These are phyloP conservation scores for Drechslerella coelobrocha DNA, from an alignment of 2,329 filamentous ascomycete species.

Conservation along the genomic window DNA sequence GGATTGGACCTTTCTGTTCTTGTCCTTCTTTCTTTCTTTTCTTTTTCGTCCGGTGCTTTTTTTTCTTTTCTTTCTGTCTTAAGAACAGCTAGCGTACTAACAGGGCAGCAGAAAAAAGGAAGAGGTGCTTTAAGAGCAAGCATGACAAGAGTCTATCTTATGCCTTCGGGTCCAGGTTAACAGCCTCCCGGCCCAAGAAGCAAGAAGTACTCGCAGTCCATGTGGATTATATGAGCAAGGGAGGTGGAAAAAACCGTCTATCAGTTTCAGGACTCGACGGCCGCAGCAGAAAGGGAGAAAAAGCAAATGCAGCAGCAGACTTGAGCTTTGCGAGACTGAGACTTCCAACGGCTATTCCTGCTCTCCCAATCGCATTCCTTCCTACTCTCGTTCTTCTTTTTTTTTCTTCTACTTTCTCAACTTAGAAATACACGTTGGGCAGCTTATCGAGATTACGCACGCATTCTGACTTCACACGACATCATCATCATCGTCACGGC, in stretches of 20 bases:
- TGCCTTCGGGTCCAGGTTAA: slow-evolving; percentile 49
- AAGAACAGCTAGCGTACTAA: no score
- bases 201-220: slow-evolving; percentile 35
- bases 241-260: slow-evolving; percentile 48
- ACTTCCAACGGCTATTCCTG: not conserved
- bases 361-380: slow-evolving; percentile 5
- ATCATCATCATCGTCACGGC: slow-evolving; percentile 21
- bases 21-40: no score
- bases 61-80: no score
- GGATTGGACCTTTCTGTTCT: no score
- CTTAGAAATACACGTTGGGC: slow-evolving; percentile 17
- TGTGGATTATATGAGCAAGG: slow-evolving; percentile 50
- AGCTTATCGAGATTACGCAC: slow-evolving; percentile 42
- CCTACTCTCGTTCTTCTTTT: slow-evolving; percentile 1
- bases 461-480: slow-evolving; percentile 26
- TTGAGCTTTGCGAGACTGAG: no score
- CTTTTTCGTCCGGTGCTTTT: no score
- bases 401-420: slow-evolving; percentile 7
- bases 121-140: slow-evolving; percentile 20
- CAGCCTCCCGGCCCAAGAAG: slow-evolving; percentile 49
- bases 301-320: no score
- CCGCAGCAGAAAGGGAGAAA: no score
- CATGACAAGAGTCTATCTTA: slow-evolving; percentile 20
- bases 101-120: no score
- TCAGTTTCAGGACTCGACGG: slow-evolving; percentile 50